A percentile compares a stretch with the other conserved stretches of the same genome.
Evolutionary conservation across 495 filamentous ascomycete genomes (phyloP).

Genomic region (Annulohypoxylon maeteangense): DNA sequence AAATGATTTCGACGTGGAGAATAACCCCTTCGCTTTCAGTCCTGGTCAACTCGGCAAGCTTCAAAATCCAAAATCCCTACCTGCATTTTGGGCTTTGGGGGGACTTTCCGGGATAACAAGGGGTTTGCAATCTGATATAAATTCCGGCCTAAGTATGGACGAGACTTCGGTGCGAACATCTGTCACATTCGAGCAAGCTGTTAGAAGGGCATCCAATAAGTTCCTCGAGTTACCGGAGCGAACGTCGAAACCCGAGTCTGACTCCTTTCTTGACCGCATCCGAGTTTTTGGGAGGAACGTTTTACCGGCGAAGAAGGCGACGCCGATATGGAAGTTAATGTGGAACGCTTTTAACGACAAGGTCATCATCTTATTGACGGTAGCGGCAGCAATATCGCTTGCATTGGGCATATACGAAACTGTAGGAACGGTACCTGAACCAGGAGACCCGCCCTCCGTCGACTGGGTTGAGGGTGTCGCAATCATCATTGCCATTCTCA

Average conservation of each 20-base stretch:
- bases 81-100: constrained; percentile 81
- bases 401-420: constrained; percentile 76
- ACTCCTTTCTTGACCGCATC: constrained; percentile 63
- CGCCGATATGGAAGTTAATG: constrained; percentile 74
- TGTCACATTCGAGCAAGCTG: constrained; percentile 77
- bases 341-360: constrained; percentile 90
- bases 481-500: constrained; percentile 75
- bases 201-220: constrained; percentile 35
- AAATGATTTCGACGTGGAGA: constrained; percentile 73
- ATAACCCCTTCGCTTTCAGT: constrained; percentile 85
- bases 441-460: constrained; percentile 64
- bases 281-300: constrained; percentile 76
- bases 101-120: constrained; percentile 80
- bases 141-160: constrained; percentile 77
- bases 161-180: constrained; percentile 71
- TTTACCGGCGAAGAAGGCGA: constrained; percentile 76
- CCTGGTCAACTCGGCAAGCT: constrained; percentile 84
- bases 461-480: constrained; percentile 84
- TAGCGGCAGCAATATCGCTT: constrained; percentile 84
- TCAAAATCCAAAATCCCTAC: constrained; percentile 81
- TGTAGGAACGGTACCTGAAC: constrained; percentile 54
- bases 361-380: constrained; percentile 79
- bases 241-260: constrained; percentile 23
- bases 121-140: constrained; percentile 75
- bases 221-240: constrained; percentile 20